Evolutionary conservation across 2,329 filamentous ascomycete species (phyloP).

Genomic region (Aureobasidium namibiae): DNA sequence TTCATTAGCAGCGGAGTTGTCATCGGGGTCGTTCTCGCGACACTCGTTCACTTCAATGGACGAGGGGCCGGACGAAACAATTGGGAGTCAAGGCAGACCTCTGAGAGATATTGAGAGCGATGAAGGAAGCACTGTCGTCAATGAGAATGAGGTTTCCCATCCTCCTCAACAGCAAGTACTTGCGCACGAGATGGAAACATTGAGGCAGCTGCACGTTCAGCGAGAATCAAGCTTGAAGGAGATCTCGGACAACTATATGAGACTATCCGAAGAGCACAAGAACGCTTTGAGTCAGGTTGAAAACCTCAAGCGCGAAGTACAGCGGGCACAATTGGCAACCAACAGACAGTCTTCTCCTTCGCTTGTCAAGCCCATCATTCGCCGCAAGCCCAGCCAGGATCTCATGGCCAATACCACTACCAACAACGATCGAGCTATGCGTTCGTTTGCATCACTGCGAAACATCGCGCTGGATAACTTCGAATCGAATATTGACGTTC

Average conservation of each 20-base stretch:
- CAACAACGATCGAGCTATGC: constrained; percentile 74
- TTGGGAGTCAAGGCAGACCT: constrained; percentile 48
- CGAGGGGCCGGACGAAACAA: constrained; percentile 43
- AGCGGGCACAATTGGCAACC: constrained; percentile 47
- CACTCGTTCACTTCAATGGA: constrained; percentile 22
- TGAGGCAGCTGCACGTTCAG: constrained; percentile 63
- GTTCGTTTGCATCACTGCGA: constrained; percentile 80
- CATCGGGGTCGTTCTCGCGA: constrained; percentile 67
- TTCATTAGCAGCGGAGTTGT: constrained; percentile 89
- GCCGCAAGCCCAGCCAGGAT: constrained; percentile 87
- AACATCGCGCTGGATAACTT: constrained; percentile 85
- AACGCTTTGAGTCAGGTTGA: constrained; percentile 80
- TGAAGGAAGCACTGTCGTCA: constrained; percentile 17
- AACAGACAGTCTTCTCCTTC: constrained; percentile 19
- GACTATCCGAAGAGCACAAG: constrained; percentile 74
- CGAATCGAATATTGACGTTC: constrained; percentile 68
- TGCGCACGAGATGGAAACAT: constrained; percentile 58
- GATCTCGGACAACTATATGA: constrained; percentile 69
- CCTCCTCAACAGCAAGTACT: constrained; percentile 16
- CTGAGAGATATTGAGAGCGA: constrained; percentile 36
- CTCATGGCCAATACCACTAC: constrained; percentile 31
- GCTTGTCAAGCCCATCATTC: constrained; percentile 56
- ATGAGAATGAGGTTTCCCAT: constrained; percentile 12
- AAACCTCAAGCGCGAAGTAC: constrained; percentile 78
- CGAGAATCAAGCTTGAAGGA: constrained; percentile 68